These are phyloP conservation scores for Candida ortonii DNA, from an alignment of 805 yeast species.

Conservation along the genomic window DNA sequence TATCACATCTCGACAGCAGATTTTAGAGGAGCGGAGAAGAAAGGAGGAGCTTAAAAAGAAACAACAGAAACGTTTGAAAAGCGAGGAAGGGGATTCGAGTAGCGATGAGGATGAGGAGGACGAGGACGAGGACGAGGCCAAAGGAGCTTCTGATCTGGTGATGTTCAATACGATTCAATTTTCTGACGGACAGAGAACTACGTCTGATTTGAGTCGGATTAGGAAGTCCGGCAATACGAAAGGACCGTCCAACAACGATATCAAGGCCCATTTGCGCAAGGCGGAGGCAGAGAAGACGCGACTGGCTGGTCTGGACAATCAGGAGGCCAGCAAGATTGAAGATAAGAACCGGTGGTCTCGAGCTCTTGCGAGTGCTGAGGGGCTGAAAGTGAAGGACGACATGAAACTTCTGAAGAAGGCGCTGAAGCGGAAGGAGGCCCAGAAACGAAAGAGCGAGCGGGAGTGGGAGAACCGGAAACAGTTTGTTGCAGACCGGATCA, in stretches of 20 bases:
- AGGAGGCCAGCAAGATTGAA: constrained; percentile 54
- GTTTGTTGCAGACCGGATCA: constrained; percentile 68
- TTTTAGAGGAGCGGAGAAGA: constrained; percentile 61
- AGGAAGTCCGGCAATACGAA: constrained; percentile 62
- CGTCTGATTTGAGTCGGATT: constrained; percentile 62
- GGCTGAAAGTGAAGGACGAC: constrained; percentile 83
- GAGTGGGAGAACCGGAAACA: constrained; percentile 93
- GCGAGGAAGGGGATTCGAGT: constrained; percentile 39
- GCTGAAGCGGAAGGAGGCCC: constrained; percentile 74
- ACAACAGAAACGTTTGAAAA: constrained; percentile 31
- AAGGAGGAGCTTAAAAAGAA: constrained; percentile 38
- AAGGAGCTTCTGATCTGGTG: constrained; percentile 40
- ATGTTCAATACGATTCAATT: constrained; percentile 81
- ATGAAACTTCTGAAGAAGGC: constrained; percentile 85
- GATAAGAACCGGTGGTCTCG: constrained; percentile 84
- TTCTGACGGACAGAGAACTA: constrained; percentile 74
- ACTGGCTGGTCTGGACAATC: constrained; percentile 54
- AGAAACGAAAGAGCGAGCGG: constrained; percentile 78
- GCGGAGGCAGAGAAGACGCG: constrained; percentile 72
- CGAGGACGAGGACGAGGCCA: constrained; percentile 33
- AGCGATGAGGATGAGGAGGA: constrained; percentile 38
- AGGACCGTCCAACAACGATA: constrained; percentile 84
- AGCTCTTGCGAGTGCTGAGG: constrained; percentile 84
- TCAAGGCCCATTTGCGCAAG: constrained; percentile 74
- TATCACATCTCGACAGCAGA: constrained; percentile 78